Percentiles rank a stretch among this genome's conserved stretches.
Conservation (phyloP, 768 basidiomycete genomes). For the Russula virescens region DNA sequence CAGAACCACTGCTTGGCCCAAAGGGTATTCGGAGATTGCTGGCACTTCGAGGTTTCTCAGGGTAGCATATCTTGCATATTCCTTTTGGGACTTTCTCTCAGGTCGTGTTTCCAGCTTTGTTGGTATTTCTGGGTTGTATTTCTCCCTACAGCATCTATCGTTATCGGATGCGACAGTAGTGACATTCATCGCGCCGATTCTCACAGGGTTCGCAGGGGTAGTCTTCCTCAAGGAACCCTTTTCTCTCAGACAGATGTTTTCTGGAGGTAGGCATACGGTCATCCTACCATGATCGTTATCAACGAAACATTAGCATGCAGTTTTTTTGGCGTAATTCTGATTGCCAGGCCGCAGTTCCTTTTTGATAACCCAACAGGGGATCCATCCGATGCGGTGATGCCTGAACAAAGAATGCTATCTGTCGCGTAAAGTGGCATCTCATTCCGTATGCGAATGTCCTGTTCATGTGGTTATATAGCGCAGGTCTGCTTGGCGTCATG, state of each 20-base stretch:
- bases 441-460: background rate
- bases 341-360: conserved; percentile 70
- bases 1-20: conserved; percentile 62
- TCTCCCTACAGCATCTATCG: conserved; percentile 65
- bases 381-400: conserved; percentile 25
- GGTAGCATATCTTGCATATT: conserved; percentile 34
- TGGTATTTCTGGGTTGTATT: conserved; percentile 63
- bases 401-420: conserved; percentile 46
- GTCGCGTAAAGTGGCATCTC: conserved; percentile 40
- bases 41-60: conserved; percentile 51
- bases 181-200: conserved; percentile 67
- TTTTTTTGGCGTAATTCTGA: conserved; percentile 71
- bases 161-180: conserved; percentile 74
- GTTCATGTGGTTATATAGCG: conserved; percentile 32
- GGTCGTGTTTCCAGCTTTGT: conserved; percentile 49
- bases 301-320: conserved; percentile 43
- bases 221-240: conserved; percentile 58
- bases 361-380: conserved; percentile 42
- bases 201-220: conserved; percentile 56
- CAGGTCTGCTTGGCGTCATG: conserved; percentile 57
- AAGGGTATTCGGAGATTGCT: conserved; percentile 57
- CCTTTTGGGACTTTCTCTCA: background rate
- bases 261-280: conserved; percentile 37
- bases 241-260: conserved; percentile 48
- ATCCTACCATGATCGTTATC: background rate